Conservation (phyloP, 1,139 yeast genomes). For the Kodamaea suecica region DNA sequence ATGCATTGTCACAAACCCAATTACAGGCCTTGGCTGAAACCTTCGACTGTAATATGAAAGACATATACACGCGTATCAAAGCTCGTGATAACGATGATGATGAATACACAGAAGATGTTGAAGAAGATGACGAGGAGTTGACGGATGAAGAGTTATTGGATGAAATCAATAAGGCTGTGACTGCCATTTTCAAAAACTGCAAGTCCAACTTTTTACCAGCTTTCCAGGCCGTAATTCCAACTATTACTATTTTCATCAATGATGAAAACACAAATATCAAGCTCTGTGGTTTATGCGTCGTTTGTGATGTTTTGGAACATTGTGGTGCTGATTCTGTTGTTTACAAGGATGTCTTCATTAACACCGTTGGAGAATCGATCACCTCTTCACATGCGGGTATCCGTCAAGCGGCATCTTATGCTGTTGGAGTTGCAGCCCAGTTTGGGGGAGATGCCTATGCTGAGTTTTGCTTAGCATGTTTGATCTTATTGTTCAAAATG, state of each 20-base stretch:
- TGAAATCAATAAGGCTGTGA: slow-evolving; percentile 75
- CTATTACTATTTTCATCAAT: slow-evolving; percentile 52
- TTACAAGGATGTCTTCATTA: slow-evolving; percentile 62
- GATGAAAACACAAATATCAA: slow-evolving; percentile 68
- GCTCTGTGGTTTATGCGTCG: slow-evolving; percentile 75
- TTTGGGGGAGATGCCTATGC: slow-evolving; percentile 64
- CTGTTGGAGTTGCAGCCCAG: slow-evolving; percentile 85
- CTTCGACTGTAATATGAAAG: slow-evolving; percentile 59
- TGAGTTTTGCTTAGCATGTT: slow-evolving; percentile 62
- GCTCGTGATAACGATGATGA: slow-evolving; percentile 70
- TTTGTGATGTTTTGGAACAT: slow-evolving; percentile 77
- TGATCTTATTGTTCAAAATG: slow-evolving; percentile 73
- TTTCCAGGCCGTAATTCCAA: slow-evolving; percentile 58
- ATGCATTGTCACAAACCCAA: slow-evolving; percentile 56
- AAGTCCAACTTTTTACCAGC: slow-evolving; percentile 59
- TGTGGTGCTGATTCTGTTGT: slow-evolving; percentile 67
- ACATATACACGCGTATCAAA: slow-evolving; percentile 68
- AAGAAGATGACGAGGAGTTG: slow-evolving; percentile 79
- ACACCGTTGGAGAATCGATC: slow-evolving; percentile 62
- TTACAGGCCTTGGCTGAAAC: slow-evolving; percentile 58
- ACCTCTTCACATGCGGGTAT: slow-evolving; percentile 67
- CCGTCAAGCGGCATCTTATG: slow-evolving; percentile 85
- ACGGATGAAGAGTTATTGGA: slow-evolving; percentile 88
- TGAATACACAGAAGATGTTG: slow-evolving; percentile 70
- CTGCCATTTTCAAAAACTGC: slow-evolving; percentile 68